A percentile compares a stretch with the other conserved stretches of the same genome.
Evolutionary conservation across 2,329 filamentous ascomycete species (phyloP).

Genomic region (Aspergillus sp.): DNA sequence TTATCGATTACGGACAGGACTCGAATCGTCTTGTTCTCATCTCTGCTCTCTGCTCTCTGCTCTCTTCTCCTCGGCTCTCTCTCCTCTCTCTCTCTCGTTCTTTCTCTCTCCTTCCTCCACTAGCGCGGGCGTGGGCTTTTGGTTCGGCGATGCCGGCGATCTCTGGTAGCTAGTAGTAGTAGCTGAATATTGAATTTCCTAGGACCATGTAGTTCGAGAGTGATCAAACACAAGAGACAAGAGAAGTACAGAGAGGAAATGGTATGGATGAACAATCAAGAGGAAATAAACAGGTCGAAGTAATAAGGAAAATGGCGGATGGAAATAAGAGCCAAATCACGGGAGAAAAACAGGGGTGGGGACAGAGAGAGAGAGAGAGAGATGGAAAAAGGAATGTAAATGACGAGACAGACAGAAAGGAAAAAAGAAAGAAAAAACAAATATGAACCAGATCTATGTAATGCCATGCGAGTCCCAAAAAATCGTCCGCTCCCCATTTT

Average conservation of each 20-base stretch:
- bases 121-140: background rate
- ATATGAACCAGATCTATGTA: conserved; percentile 32
- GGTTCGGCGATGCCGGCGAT: conserved; percentile 4
- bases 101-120: conserved; percentile 1
- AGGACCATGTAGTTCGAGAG: conserved; percentile 24
- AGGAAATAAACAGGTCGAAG: conserved; percentile 12
- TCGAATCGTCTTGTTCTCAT: background rate
- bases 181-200: conserved; percentile 26
- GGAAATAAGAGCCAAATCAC: conserved; percentile 4
- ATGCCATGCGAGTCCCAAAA: conserved; percentile 33
- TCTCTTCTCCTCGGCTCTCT: too few species aligned
- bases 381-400: conserved; percentile 13
- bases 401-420: conserved; percentile 5
- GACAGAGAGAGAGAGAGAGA: conserved; percentile 12
- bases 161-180: conserved; percentile 17
- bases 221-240: conserved; percentile 22
- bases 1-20: conserved; percentile 13
- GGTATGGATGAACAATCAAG: conserved; percentile 18
- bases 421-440: conserved; percentile 18
- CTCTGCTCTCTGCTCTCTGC: too few species aligned
- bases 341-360: conserved; percentile 1
- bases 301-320: conserved; percentile 11
- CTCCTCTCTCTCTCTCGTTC: too few species aligned
- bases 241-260: conserved; percentile 25
- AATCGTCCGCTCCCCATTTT: conserved; percentile 31